A percentile compares a stretch with the other conserved stretches of the same genome.
Evolutionary conservation across 116 monocot genomes (phyloP).

Genomic region (Dioscorea cayenensis): DNA sequence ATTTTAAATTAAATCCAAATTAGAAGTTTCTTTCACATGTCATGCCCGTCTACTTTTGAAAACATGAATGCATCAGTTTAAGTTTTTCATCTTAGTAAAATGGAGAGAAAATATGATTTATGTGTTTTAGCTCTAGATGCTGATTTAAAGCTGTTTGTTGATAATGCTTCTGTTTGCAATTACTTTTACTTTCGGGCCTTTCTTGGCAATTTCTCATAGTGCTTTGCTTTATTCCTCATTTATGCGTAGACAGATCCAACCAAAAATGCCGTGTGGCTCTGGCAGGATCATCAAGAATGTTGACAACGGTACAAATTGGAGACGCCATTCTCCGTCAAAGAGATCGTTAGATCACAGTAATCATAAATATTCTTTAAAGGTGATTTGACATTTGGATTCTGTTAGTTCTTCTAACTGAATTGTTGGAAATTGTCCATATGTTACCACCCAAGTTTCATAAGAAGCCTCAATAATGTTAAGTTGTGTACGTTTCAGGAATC

Average conservation of each 20-base stretch:
- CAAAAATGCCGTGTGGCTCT: conserved; percentile 2
- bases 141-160: background rate
- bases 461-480: background rate
- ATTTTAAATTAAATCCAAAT: background rate
- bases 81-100: background rate
- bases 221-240: background rate
- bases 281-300: background rate
- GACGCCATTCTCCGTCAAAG: background rate
- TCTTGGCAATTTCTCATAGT: background rate
- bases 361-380: background rate
- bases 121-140: background rate
- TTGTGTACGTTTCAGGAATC: background rate
- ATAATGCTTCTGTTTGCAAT: background rate
- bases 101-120: background rate
- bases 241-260: background rate
- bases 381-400: background rate
- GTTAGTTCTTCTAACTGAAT: background rate
- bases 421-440: background rate
- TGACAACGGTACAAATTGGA: background rate
- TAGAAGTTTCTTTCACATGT: too few species aligned
- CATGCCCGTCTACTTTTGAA: background rate
- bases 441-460: background rate
- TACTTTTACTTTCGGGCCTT: background rate
- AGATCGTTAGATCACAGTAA: background rate
- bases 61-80: background rate